Base-by-base conservation (phyloP, 192 early-diverging fungal species). In the Coemansia sp. region DNA sequence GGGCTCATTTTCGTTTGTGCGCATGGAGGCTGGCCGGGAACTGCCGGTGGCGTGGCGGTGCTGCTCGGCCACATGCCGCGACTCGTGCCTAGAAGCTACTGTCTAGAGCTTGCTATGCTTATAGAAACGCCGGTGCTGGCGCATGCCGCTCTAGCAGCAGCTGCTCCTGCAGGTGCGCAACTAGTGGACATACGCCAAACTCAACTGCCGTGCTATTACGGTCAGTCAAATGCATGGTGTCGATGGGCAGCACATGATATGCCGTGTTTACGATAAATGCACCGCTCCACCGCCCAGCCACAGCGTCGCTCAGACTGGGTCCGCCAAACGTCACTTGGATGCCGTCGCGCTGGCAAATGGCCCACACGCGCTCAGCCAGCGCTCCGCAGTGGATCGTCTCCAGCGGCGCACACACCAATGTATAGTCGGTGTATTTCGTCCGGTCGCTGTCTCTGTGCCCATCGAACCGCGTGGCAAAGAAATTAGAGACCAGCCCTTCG, bases 181-280 rank as follows among this genome's bases (percentile, higher is more conserved):
- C 60, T 12, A 75, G 64, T 17, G 73, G 73, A 27, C 73, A 75
- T 0, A 49, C 29, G 21, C 63, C 67, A 10, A 70, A 21, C 39
- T 75, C 73, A 9, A 70, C 35, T 12, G 22, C 8, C 2, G 73
- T 70, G 54, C 48, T 39, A n/a, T 39, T 39, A 7, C 67, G 67
- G 25, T 70, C 67, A 6, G 73, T 75, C 48, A 75, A 19, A 8
- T 75, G 49, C 73, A 75, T 75, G n/a, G 73, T 70, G 47, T 75
- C 70, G 38, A 78, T 61, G 2, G 75, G 75, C 11, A 69, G 65
- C 35, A 78, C 39, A 10, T 52, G 50, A 37, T 56, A 51, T 17
- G 70, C 56, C n/a, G 25, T 53, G 49, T 56, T 72, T 49, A 64
- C 58, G 11, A 78, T 65, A 43, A 72, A 78, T 6, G 70, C 75